Percentiles rank a stretch among this genome's conserved stretches.
Evolutionary conservation across 257 asterid species (phyloP).

Genomic region (Henckelia pumila): DNA sequence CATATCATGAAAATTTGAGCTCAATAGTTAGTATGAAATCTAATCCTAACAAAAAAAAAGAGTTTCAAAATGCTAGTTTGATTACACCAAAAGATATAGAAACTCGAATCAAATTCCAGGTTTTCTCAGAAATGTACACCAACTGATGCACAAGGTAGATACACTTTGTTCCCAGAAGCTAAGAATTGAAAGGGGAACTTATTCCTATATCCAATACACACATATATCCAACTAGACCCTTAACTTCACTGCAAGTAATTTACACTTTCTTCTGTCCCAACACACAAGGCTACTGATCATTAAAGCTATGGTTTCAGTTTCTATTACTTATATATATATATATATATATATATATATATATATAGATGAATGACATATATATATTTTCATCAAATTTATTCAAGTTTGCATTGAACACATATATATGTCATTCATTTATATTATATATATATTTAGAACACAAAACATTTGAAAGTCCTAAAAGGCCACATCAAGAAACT

Average conservation of each 20-base stretch:
- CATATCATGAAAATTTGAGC: no score
- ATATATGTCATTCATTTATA: background rate
- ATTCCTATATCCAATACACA: background rate
- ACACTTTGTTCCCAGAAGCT: background rate
- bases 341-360: no score
- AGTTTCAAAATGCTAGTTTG: background rate
- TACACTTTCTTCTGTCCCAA: background rate
- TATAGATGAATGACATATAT: background rate
- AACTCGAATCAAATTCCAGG: background rate
- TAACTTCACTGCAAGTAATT: background rate
- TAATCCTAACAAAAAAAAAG: no score
- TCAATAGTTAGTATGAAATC: no score
- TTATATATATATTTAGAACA: no score
- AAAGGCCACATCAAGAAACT: conserved; percentile 26
- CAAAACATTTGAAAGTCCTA: background rate
- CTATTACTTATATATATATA: background rate
- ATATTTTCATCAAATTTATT: background rate
- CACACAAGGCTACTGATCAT: background rate
- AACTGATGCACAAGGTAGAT: background rate
- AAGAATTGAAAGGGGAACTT: background rate
- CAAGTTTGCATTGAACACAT: background rate
- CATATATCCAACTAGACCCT: background rate
- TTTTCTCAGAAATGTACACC: background rate
- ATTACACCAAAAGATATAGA: background rate
- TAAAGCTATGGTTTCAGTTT: background rate